Base-by-base conservation (phyloP, 2,329 filamentous ascomycete species). In the Aspergillus aculeatus region DNA sequence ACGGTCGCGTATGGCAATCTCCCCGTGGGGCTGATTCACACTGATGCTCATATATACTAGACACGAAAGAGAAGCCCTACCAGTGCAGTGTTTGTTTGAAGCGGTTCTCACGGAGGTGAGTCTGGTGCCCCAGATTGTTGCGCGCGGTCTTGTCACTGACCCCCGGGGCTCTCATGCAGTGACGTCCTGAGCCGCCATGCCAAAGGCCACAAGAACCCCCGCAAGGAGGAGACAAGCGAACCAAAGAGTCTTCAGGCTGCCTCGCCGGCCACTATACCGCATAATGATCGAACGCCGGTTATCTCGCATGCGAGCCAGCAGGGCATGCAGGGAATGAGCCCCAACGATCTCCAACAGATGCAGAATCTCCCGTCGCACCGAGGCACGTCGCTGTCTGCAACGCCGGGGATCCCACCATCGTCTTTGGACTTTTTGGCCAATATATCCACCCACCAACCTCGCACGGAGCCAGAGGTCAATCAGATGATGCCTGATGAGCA, bases 51-150 rank as follows among this genome's bases (percentile, higher is more conserved):
- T 31, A 31, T 47, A 26, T 26, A 5, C 4, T 59, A 84, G 82
- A 84, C 68, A 84, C 82, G 24, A 79, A 82, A 58, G 82, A 84
- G 71, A 79, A 81, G 54, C 82, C 82, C 1, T 84, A 83, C 64
- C 78, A 82, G 66, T 84, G 82, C 65, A 78, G 74, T 60, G 78
- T 81, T 54, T 84, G 82, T 67, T 79, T 82, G 62, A 84, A 84
- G 66, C 77, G 81, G 58, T 84, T 83, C 66, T 83, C 81, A 21
- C 74, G 82, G 71, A 84, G 82, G 82, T 83, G 50, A 41, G 59
- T 57, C 50, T 38, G 56, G 55, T 10, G 16, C 21, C 29, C 12
- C 11, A 10, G 12, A 35, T 55, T 23, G 38, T 38, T 12, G 24
- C 47, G 50, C 14, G 50, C 14, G 16, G 38, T 19, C 38, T 44